phyloP scores from a whole-genome alignment of 805 yeast species.

The Candida wancherniae region DNA sequence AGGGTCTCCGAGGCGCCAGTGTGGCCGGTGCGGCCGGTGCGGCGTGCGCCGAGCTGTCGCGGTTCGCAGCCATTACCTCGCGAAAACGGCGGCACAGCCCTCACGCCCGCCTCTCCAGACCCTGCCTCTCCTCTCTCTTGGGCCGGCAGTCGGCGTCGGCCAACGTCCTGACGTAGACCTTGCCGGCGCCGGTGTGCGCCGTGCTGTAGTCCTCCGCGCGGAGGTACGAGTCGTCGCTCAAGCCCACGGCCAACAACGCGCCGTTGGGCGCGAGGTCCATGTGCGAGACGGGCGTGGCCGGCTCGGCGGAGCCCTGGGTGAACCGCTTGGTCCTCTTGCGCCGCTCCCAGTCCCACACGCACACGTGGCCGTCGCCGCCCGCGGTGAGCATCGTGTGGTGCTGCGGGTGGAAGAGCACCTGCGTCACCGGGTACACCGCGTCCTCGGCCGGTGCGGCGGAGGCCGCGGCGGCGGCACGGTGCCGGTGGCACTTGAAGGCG shows the following conservation, averaged over 20 bases:
- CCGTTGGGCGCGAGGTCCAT: conserved; percentile 15
- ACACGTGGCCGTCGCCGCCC: conserved; percentile 48
- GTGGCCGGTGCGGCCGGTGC: too few relatives aligned
- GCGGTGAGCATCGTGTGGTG: conserved; percentile 43
- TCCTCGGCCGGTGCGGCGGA: too few relatives aligned
- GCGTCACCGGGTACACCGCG: conserved; percentile 48
- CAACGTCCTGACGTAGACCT: conserved; percentile 7
- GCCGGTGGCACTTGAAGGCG: conserved; percentile 80
- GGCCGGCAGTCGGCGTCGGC: conserved; percentile 10
- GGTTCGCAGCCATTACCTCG: too few relatives aligned
- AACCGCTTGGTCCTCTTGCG: conserved; percentile 41
- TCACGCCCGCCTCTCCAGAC: neutral
- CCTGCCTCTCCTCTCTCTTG: neutral
- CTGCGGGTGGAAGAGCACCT: conserved; percentile 38
- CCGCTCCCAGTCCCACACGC: conserved; percentile 47
- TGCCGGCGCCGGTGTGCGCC: conserved; percentile 1
- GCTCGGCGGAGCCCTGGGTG: conserved; percentile 2
- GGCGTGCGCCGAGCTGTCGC: too few relatives aligned
- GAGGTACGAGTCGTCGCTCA: conserved; percentile 9
- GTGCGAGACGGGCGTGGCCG: conserved; percentile 11
- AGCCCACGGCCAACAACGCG: conserved; percentile 10
- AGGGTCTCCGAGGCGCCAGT: too few relatives aligned
- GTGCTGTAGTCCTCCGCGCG: conserved; percentile 2
- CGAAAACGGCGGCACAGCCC: too few relatives aligned
- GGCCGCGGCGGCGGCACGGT: conserved; percentile 30